These are phyloP conservation scores for Kodamaea hsintzibuensis DNA, from an alignment of 805 yeast genomes.

Conservation along the genomic window DNA sequence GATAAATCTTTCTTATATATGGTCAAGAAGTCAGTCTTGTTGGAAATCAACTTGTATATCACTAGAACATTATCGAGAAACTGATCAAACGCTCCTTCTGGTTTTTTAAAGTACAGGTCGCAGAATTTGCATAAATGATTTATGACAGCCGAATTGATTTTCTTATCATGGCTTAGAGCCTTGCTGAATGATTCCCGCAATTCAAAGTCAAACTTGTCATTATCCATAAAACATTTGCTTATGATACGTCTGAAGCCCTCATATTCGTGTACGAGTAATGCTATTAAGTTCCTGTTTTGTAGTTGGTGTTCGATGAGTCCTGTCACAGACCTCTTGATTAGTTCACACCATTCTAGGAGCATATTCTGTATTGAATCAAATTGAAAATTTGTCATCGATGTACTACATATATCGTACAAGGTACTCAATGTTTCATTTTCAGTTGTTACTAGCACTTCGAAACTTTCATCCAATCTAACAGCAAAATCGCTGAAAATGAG, in stretches of 20 bases:
- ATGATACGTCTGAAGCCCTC: slow-evolving; percentile 14
- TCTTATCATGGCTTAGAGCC: slow-evolving; percentile 13
- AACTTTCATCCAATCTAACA: slow-evolving; percentile 13
- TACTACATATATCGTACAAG: slow-evolving; percentile 5
- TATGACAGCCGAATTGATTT: slow-evolving; percentile 18
- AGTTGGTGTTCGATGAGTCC: not conserved
- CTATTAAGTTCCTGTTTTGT: not conserved
- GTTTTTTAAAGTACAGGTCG: slow-evolving; percentile 26
- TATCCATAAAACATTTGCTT: slow-evolving; percentile 12
- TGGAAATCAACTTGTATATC: slow-evolving; percentile 34
- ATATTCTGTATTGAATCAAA: slow-evolving; percentile 3
- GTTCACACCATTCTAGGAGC: slow-evolving; percentile 2
- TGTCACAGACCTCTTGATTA: not conserved
- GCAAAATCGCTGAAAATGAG: slow-evolving; percentile 29
- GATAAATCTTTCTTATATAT: slow-evolving; percentile 39
- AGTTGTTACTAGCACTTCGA: slow-evolving; percentile 3
- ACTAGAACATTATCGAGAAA: slow-evolving; percentile 18
- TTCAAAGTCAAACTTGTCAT: slow-evolving; percentile 28
- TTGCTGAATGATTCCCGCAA: slow-evolving; percentile 30
- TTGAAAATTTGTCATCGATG: slow-evolving; percentile 7
- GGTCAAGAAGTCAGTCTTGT: slow-evolving; percentile 33
- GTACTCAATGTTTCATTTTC: not conserved
- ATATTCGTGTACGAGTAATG: slow-evolving; percentile 16
- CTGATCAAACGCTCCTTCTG: slow-evolving; percentile 15
- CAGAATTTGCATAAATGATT: slow-evolving; percentile 31